A percentile compares a stretch with the other conserved stretches of the same genome.
Conservation (phyloP, 176 grass and related monocot species). For the Musa troglodytarum region DNA sequence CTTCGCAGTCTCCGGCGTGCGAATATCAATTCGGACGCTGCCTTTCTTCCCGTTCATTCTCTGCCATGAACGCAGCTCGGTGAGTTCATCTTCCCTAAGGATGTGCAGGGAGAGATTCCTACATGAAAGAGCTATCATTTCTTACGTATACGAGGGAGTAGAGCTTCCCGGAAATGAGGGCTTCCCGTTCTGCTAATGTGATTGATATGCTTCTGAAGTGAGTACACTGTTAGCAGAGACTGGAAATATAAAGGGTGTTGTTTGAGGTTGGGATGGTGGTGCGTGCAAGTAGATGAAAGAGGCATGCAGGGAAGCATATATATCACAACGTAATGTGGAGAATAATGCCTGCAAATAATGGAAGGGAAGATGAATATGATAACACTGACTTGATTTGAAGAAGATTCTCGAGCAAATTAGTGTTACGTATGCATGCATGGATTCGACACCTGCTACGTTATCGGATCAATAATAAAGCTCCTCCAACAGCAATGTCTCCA, state of each 20-base stretch:
- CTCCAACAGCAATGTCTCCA: no score
- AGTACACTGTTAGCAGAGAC: background rate
- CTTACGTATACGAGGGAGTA: background rate
- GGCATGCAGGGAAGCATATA: background rate
- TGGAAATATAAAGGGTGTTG: background rate
- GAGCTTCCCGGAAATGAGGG: background rate
- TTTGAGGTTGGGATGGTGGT: background rate
- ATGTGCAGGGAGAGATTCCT: conserved; percentile 15
- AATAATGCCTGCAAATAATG: background rate
- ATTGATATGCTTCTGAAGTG: no score
- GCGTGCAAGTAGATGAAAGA: background rate
- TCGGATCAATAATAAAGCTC: no score
- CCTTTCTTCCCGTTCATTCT: conserved; percentile 73
- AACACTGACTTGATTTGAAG: no score
- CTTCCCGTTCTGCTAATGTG: no score
- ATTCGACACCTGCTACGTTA: no score
- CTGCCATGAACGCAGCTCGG: background rate
- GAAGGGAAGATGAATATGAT: background rate
- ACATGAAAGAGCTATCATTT: background rate
- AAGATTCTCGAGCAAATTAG: no score
- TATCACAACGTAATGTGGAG: background rate
- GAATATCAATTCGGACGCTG: conserved; percentile 52
- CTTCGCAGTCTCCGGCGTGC: conserved; percentile 28
- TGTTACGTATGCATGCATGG: no score
- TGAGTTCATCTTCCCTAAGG: no score